Evolutionary conservation across 345 rosid genomes (phyloP), one percentile per base, ranked within the genome.

Genomic region (Citrus reticulata): DNA sequence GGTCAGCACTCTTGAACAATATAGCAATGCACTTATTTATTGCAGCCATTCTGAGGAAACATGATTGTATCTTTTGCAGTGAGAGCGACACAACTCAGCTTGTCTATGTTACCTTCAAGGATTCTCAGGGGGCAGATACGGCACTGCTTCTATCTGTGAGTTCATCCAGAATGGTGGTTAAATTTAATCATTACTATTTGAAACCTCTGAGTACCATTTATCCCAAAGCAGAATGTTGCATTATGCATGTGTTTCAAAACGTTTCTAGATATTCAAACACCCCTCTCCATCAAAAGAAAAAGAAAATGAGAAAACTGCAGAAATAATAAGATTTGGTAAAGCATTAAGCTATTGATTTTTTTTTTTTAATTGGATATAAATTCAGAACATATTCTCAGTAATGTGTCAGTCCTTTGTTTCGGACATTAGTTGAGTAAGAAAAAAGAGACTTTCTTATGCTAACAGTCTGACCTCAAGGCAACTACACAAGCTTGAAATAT

Each of bases 91-190:
- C 74, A 60, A 76, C 88, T 57, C 89, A 87, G 74, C 66, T 85
- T 49, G 89, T 84, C 22, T 85, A 76, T 25, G 87, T 89, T 72
- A 87, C 86, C 68, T 87, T 87, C 80, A 82, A 87, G 77, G 82
- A 83, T 8, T 22, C 70, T 22, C 87, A 82, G 75, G 89, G 81
- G 37, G 90, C 90, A 25, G 92, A 89, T 57, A 89, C 86, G 4
- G 92, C 92, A 16, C 67, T 80, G 27, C 89, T 89, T 24, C 84
- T 87, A 35, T 83, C 90, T n/a, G 92, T 89, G 78, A n/a, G 86
- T 77, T 25, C 30, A 35, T 80, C 46, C 10, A 35, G 4, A 42
- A 40, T 29, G 51, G 42, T 29, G n/a, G 32, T 55, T 6, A 58
- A 11, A 37, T 30, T 46, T 54, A 6, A 22, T 6, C 32, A 27